Conservation (phyloP, 306 rosid species). For the Alnus glutinosa region DNA sequence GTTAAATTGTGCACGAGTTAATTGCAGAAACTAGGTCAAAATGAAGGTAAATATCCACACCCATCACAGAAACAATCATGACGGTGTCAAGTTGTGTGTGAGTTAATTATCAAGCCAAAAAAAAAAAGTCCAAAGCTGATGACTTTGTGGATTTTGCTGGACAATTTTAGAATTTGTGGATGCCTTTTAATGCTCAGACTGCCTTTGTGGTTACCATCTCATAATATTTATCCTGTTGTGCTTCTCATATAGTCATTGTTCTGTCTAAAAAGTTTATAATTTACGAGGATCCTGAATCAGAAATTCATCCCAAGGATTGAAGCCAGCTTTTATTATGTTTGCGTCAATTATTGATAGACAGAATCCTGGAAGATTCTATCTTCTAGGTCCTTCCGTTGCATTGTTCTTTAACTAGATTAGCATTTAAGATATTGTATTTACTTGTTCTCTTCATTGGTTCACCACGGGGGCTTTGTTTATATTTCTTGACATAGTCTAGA, state of each 20-base stretch:
- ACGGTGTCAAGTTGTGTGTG: too few species aligned
- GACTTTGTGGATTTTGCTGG: background rate
- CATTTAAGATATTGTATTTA: conserved; percentile 1
- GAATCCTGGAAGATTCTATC: background rate
- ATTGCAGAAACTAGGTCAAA: background rate
- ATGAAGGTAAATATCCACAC: too few species aligned
- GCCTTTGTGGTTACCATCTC: background rate
- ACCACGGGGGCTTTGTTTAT: conserved; percentile 2
- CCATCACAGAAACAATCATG: too few species aligned
- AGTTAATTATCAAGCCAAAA: too few species aligned
- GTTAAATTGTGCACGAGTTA: too few species aligned
- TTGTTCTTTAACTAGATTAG: background rate
- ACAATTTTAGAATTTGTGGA: background rate
- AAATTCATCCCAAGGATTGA: background rate
- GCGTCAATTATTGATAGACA: background rate
- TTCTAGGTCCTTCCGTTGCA: conserved; percentile 6
- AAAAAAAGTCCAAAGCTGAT: too few species aligned
- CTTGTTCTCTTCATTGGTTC: conserved; percentile 12
- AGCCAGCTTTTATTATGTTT: background rate
- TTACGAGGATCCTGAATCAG: background rate
- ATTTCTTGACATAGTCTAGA: background rate
- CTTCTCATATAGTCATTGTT: background rate
- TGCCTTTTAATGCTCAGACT: background rate
- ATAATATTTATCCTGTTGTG: background rate
- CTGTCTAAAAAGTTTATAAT: background rate